Evolutionary conservation across 352 stramenopile species (phyloP).

Genomic region (Globisporangium cederbergense): DNA sequence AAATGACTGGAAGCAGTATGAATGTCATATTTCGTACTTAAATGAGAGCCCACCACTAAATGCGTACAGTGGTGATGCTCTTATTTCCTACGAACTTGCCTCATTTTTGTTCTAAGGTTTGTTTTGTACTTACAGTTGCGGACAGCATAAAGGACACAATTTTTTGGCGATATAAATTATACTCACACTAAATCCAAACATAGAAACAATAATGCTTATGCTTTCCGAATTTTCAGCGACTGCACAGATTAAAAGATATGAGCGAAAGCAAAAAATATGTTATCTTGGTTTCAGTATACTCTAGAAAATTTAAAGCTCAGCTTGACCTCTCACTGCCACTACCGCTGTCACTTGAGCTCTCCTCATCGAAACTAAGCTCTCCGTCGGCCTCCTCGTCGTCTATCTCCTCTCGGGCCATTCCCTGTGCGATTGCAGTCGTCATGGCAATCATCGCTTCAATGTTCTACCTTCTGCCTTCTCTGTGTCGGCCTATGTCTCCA

Average conservation of each 20-base stretch:
- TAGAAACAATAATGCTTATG: neutral
- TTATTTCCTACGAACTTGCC: no score
- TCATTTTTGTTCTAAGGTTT: no score
- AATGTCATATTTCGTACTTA: no score
- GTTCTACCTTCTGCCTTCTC: neutral
- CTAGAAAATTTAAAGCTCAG: neutral
- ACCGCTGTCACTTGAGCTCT: neutral
- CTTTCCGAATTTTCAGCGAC: neutral
- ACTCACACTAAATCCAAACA: neutral
- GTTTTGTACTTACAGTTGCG: neutral
- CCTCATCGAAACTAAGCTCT: neutral
- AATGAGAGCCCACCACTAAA: no score
- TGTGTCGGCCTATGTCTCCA: neutral
- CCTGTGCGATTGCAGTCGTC: slow-evolving; percentile 4
- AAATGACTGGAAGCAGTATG: slow-evolving; percentile 55
- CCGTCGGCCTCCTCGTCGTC: neutral
- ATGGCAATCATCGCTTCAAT: neutral
- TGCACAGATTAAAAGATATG: neutral
- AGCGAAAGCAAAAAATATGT: neutral
- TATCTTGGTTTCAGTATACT: slow-evolving; percentile 3
- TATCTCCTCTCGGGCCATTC: neutral
- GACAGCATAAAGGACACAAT: neutral
- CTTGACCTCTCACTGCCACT: slow-evolving; percentile 10
- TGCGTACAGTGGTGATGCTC: no score
- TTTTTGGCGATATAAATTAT: slow-evolving; percentile 7